Percentiles rank a stretch among this genome's conserved stretches.
phyloP scores from a whole-genome alignment of 2,329 filamentous ascomycete genomes.

The Venturia effusa region DNA sequence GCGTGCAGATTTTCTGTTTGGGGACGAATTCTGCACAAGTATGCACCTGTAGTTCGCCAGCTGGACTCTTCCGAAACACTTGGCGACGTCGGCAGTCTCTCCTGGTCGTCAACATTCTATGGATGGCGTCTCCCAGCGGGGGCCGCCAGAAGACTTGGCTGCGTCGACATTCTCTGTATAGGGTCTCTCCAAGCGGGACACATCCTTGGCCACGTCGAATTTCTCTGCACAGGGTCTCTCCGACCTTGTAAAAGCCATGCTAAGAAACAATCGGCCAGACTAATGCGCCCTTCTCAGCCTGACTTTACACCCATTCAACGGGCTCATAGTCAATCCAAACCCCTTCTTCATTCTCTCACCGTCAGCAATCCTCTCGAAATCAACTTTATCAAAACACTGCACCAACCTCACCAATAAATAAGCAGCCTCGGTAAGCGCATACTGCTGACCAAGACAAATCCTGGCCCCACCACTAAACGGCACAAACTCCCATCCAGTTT shows the following conservation, averaged over 20 bases:
- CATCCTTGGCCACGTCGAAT: too few relatives aligned
- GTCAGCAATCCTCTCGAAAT: neutral
- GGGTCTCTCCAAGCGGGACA: too few relatives aligned
- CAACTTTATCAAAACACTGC: conserved; percentile 16
- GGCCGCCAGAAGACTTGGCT: too few relatives aligned
- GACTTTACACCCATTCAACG: conserved; percentile 9
- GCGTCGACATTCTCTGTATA: too few relatives aligned
- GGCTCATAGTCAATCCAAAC: conserved; percentile 11
- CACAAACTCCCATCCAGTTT: conserved; percentile 13
- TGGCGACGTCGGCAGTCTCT: too few relatives aligned
- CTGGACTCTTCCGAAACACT: too few relatives aligned
- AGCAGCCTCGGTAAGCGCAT: conserved; percentile 18
- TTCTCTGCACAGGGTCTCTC: too few relatives aligned
- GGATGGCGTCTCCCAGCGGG: too few relatives aligned
- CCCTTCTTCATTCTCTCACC: conserved; percentile 9
- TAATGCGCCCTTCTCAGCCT: conserved; percentile 6
- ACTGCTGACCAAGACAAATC: conserved; percentile 19
- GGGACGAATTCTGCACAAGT: too few relatives aligned
- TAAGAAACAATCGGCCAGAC: neutral
- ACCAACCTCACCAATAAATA: conserved; percentile 19
- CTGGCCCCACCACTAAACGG: conserved; percentile 16
- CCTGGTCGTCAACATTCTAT: too few relatives aligned
- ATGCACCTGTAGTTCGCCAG: too few relatives aligned
- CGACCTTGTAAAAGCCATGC: neutral
- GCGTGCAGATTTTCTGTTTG: too few relatives aligned